Evolutionary conservation across 2,329 filamentous ascomycete species (phyloP).

Genomic region (Exutisphaerella laricina): DNA sequence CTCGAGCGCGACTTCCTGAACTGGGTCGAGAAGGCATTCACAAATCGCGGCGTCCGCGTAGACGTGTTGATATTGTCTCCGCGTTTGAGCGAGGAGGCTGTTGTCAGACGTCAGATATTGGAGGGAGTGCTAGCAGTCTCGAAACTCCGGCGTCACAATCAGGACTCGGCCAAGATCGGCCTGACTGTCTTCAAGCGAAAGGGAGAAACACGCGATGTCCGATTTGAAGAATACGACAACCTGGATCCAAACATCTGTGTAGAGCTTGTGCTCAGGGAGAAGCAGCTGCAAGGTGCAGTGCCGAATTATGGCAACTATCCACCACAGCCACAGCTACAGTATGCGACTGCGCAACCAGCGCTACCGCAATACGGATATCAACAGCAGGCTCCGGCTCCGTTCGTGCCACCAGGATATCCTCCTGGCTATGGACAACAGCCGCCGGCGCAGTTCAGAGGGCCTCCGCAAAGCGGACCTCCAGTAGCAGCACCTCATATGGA

Average conservation of each 20-base stretch:
- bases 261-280: conserved; percentile 71
- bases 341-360: conserved; percentile 1
- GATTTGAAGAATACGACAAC: conserved; percentile 82
- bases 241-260: conserved; percentile 73
- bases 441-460: conserved; percentile 29
- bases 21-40: conserved; percentile 75
- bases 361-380: conserved; percentile 27
- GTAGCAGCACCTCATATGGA: conserved; percentile 58
- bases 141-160: conserved; percentile 64
- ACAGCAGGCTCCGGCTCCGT: conserved; percentile 22
- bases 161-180: conserved; percentile 67
- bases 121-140: conserved; percentile 85
- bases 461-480: conserved; percentile 32
- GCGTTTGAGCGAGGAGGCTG: conserved; percentile 66
- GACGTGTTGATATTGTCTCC: conserved; percentile 76
- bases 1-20: conserved; percentile 72
- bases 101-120: conserved; percentile 78
- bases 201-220: conserved; percentile 65
- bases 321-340: conserved; percentile 17
- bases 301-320: conserved; percentile 5
- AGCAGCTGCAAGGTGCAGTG: conserved; percentile 40
- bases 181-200: conserved; percentile 82
- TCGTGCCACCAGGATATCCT: conserved; percentile 17
- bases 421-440: conserved; percentile 21
- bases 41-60: conserved; percentile 63